Percentiles rank a stretch among this genome's conserved stretches.
phyloP scores from a whole-genome alignment of 257 asterid species.

The Cinchona pubescens region DNA sequence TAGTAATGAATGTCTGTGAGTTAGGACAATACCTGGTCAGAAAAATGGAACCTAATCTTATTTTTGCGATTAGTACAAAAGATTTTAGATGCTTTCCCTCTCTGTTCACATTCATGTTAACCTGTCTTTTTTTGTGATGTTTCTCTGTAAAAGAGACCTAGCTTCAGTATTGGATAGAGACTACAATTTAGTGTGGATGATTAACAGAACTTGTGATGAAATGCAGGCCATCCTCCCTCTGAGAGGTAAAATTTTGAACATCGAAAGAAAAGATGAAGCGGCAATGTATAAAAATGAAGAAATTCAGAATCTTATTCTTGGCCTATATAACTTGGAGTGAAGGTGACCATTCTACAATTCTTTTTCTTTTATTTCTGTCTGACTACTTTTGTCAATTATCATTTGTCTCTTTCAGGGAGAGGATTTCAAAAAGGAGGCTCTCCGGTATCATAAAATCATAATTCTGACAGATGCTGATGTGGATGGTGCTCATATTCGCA shows the following conservation, averaged over 20 bases:
- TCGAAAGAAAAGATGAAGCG: slow-evolving; percentile 95
- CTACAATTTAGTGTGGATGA: slow-evolving; percentile 8
- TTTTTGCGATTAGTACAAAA: neutral
- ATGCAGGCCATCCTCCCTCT: slow-evolving; percentile 95
- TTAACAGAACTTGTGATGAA: slow-evolving; percentile 21
- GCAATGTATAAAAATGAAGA: slow-evolving; percentile 98
- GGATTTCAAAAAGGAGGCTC: slow-evolving; percentile 80
- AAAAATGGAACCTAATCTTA: neutral
- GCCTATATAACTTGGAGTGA: slow-evolving; percentile 95
- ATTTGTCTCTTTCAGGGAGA: slow-evolving; percentile 64
- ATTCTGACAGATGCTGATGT: slow-evolving; percentile 97
- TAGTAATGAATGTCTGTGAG: neutral
- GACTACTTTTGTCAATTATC: slow-evolving; percentile 20
- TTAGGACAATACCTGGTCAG: neutral
- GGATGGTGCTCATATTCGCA: slow-evolving; percentile 98
- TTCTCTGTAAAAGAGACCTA: neutral
- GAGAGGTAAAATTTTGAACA: slow-evolving; percentile 93
- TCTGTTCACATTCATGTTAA: neutral
- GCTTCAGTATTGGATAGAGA: neutral
- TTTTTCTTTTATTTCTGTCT: slow-evolving; percentile 15
- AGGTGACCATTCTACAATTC: slow-evolving; percentile 50
- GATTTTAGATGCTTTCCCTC: neutral
- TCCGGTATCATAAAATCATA: slow-evolving; percentile 96
- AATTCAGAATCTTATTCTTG: slow-evolving; percentile 97
- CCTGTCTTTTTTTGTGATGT: neutral